Evolutionary conservation across 2,329 filamentous ascomycete genomes (phyloP), one percentile per base, ranked within the genome.

Genomic region (Cladophialophora immunda): DNA sequence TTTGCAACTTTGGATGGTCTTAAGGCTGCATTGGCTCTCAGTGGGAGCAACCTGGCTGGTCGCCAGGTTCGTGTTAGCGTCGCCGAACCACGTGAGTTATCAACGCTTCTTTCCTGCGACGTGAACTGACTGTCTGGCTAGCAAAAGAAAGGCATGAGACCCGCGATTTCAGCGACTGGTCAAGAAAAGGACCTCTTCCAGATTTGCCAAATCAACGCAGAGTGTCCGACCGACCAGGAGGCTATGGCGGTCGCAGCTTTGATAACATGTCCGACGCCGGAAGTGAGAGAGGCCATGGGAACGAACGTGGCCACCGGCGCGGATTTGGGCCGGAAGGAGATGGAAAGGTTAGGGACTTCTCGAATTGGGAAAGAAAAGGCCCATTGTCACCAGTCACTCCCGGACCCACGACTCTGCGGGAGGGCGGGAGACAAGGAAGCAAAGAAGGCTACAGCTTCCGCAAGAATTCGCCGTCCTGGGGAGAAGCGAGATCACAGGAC

Each of bases 341-440:
- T 77, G 90, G 90, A 72, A 94, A 92, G 78, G 81, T 88, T 64
- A 89, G 92, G 65, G 92, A 96, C 77, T 91, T 95, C 72, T 86
- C 88, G 73, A 96, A 93, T 80, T 99, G 95, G 95, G 94, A 97
- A 81, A 92, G 95, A 74, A 95, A 92, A 77, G 95, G 95, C 13
- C 95, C 95, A 41, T 85, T 98, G 64, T 92, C 94, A 50, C 92
- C 94, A 25, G 80, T 84, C 82, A 59, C 85, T 27, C 78, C 81
- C 32, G 79, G 81, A 36, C 78, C 78, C 17, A 65, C 63, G 34
- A 70, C 66, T 29, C 62, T 74, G n/a, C 79, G 87, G 68, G 87
- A 88, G 72, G 86, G 86, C 63, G 87, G 87, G 65, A 84, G 89
- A 69, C 81, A 85, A 67, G 80, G 83, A 70, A 87, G 82, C 77